Conservation (phyloP, 495 filamentous ascomycete species). For the Cairneyella variabilis region DNA sequence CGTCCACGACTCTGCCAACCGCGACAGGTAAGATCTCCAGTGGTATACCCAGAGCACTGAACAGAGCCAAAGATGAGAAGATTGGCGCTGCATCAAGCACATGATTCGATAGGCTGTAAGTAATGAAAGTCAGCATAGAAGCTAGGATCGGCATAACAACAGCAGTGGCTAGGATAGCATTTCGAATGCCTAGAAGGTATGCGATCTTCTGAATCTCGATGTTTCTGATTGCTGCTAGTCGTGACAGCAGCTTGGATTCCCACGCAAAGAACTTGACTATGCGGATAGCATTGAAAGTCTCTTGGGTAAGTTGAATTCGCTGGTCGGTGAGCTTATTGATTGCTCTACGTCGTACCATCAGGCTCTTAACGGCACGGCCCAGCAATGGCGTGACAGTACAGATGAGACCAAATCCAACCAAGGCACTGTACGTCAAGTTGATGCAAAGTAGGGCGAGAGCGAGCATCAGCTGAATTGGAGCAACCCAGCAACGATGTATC, state of each 20-base stretch:
- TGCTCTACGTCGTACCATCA: conserved; percentile 63
- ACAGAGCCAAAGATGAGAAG: conserved; percentile 88
- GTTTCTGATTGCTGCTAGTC: conserved; percentile 63
- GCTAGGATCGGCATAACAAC: conserved; percentile 78
- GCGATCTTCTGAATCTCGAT: conserved; percentile 77
- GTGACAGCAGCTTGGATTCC: conserved; percentile 76
- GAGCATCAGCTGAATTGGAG: conserved; percentile 68
- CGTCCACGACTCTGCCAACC: conserved; percentile 81
- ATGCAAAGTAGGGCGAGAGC: conserved; percentile 72
- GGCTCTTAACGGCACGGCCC: conserved; percentile 59
- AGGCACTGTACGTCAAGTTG: conserved; percentile 80
- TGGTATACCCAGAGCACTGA: conserved; percentile 83
- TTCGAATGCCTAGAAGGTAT: conserved; percentile 70
- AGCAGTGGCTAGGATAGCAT: conserved; percentile 69
- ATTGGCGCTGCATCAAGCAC: conserved; percentile 67
- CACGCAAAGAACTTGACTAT: conserved; percentile 96
- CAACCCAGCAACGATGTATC: conserved; percentile 84
- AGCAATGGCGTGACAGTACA: conserved; percentile 69
- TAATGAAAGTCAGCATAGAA: conserved; percentile 92
- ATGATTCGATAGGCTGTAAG: conserved; percentile 72
- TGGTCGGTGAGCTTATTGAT: conserved; percentile 92
- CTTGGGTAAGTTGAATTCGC: conserved; percentile 81
- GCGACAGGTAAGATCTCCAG: conserved; percentile 81
- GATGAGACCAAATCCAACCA: conserved; percentile 79
- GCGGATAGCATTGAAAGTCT: conserved; percentile 80